Evolutionary conservation across 192 early-diverging fungal genomes (phyloP), one percentile per base, ranked within the genome.

Genomic region (Backusella liffmaniae): DNA sequence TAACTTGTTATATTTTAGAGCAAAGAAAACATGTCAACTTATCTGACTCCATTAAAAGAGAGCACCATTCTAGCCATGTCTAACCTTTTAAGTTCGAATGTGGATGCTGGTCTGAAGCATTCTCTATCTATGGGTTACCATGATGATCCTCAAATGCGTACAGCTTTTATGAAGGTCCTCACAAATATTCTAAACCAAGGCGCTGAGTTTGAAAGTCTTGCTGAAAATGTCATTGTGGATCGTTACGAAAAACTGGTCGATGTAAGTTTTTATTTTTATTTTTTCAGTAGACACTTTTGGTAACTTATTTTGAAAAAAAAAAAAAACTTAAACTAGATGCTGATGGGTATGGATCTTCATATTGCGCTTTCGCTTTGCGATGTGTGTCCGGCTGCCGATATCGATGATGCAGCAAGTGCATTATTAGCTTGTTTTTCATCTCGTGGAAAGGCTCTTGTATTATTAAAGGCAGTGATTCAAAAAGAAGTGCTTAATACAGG

Each of bases 91-190:
- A 90, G 92, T 10, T 93, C 94, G 5, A 99, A 99, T 82, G 88
- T 98, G 66, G 97, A 98, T 79, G 90, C 95, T 62, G 97, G 95
- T 30, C 83, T 99, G 72, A 91, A 94, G 83, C 95, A 91, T 81
- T 96, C 95, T 56, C 80, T 99, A 29, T 88, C 94, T 0, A 92
- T 96, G 86, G 93, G 91, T 15, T 98, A 97, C 74, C 93, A 97
- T 79, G 96, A 96, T 80, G 96, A 98, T 81, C 88, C 91, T 16
- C 90, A 92, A 75, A 95, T 93, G 67, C 88, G 97, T 21, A 92
- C 94, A 0, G 89, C 95, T 29, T 99, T 98, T 76, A 96, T 96
- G 81, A 90, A 96, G 66, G 96, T 99, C 36, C 83, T 99, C 49
- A 96, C 95, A 30, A 94, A 97, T 72, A 91, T 98, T 65, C 82